Conservation (phyloP, 2,329 filamentous ascomycete species). For the Ascochyta clinopodiicola region DNA sequence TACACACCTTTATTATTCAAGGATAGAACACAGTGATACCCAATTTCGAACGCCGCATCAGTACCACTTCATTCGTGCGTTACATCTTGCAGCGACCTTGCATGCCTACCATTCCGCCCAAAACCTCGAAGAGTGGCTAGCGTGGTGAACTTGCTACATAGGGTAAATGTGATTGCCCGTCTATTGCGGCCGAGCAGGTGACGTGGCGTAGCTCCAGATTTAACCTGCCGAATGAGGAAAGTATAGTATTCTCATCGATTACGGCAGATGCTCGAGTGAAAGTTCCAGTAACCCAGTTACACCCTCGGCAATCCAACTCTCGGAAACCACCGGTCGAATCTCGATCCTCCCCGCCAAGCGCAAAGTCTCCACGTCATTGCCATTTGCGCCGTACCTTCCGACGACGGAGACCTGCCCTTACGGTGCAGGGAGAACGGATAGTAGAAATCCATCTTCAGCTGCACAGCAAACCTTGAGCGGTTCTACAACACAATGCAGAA, state of each 20-base stretch:
- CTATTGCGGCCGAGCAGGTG: background rate
- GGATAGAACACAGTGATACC: conserved; percentile 8
- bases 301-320: background rate
- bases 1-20: background rate
- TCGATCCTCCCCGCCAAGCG: conserved; percentile 6
- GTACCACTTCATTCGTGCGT: background rate
- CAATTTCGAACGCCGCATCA: background rate
- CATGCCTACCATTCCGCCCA: no score
- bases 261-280: background rate
- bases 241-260: background rate
- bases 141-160: background rate
- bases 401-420: background rate
- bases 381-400: background rate
- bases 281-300: background rate
- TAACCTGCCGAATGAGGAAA: background rate
- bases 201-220: background rate
- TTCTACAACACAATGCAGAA: no score
- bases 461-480: no score
- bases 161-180: background rate
- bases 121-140: no score
- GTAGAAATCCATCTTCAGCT: no score
- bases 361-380: conserved; percentile 8
- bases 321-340: conserved; percentile 4
- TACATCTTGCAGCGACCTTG: background rate
- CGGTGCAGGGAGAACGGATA: no score